These are phyloP conservation scores for Saccharomyces mikatae DNA, from an alignment of 805 yeast species.

Conservation along the genomic window DNA sequence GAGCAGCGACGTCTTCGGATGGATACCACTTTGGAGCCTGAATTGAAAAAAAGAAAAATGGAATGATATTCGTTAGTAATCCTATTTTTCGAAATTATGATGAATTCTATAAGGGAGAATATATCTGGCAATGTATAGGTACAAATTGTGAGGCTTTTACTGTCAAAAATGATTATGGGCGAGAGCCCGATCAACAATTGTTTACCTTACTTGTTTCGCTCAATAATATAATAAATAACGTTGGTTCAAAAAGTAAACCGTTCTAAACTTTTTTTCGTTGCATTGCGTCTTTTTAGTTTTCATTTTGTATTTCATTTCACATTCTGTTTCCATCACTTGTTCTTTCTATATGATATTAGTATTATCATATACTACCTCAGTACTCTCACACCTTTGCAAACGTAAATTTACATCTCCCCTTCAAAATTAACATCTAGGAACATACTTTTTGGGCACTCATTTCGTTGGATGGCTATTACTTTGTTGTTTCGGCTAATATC, in stretches of 20 bases:
- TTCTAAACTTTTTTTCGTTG: not conserved
- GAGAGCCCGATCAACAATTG: not conserved
- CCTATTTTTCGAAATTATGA: not conserved
- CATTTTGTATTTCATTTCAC: not conserved
- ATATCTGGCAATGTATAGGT: not conserved
- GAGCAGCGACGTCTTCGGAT: slow-evolving; percentile 79
- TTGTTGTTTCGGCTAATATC: slow-evolving; percentile 4
- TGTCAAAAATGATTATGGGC: not conserved
- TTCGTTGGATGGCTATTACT: slow-evolving; percentile 20
- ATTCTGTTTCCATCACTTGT: not conserved
- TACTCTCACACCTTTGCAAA: not conserved
- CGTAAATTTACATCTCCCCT: not conserved
- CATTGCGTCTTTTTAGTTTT: not conserved
- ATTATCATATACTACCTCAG: not conserved
- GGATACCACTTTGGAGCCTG: slow-evolving; percentile 88
- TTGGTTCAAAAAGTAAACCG: not conserved
- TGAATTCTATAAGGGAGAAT: not conserved
- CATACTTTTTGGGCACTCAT: slow-evolving; percentile 33
- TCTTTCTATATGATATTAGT: not conserved
- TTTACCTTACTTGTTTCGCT: not conserved
- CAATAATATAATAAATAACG: not conserved
- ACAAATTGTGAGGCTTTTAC: not conserved
- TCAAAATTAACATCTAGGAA: slow-evolving; percentile 1
- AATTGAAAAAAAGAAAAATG: not conserved
- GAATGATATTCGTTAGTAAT: not conserved